phyloP scores from a whole-genome alignment of 2,329 filamentous ascomycete species.

The Fusarium sulawesiense region DNA sequence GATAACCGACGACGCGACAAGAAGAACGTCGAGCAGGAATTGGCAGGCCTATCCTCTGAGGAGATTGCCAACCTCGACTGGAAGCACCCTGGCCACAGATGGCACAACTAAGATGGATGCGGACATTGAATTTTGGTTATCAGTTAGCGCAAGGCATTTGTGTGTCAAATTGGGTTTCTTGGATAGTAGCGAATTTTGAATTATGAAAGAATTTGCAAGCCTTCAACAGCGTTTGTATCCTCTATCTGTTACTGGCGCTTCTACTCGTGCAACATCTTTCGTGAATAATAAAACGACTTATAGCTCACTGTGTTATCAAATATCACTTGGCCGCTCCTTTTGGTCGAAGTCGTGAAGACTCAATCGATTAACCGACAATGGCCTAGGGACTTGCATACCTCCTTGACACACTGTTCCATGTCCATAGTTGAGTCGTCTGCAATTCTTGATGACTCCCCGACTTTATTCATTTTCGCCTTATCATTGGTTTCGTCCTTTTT shows the following conservation, averaged over 20 bases:
- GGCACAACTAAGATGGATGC: constrained; percentile 52
- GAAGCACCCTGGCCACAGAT: constrained; percentile 75
- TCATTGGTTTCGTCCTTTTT: neutral
- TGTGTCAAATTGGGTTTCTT: neutral
- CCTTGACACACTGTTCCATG: neutral
- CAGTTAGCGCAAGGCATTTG: constrained; percentile 16
- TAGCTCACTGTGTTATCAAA: neutral
- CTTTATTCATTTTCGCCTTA: neutral
- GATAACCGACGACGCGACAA: constrained; percentile 70
- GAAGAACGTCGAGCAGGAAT: constrained; percentile 66
- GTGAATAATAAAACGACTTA: neutral
- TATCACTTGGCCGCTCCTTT: neutral
- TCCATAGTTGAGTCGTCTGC: neutral
- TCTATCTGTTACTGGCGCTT: neutral
- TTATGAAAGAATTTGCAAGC: constrained; percentile 11
- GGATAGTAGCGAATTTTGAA: constrained; percentile 10
- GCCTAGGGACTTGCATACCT: neutral
- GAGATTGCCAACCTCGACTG: constrained; percentile 73
- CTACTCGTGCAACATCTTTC: neutral
- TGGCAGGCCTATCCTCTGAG: constrained; percentile 65
- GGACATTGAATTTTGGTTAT: constrained; percentile 5
- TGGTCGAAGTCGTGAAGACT: neutral
- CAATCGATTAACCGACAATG: neutral
- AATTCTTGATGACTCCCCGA: neutral
- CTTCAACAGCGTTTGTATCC: neutral